Evolutionary conservation across 208 protist species (phyloP), one percentile per base, ranked within the genome.

Genomic region (Endotrypanum monterogeii): DNA sequence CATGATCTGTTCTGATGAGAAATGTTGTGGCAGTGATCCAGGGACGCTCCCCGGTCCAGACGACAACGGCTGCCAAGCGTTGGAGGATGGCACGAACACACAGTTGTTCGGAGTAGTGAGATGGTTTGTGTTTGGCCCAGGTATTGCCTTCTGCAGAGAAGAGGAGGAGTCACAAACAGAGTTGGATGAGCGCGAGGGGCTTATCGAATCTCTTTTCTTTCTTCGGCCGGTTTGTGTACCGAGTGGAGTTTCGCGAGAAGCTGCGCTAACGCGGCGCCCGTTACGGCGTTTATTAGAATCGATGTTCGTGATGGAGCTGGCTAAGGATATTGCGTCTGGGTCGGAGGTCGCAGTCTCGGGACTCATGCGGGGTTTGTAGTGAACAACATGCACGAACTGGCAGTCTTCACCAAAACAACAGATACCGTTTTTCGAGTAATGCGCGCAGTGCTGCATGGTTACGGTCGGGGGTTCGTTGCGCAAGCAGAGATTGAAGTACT

Each of bases 371-470:
- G 82, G 70, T 18, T 80, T 78, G 79, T 91, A 88, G 68, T 90
- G 85, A 48, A 89, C 71, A 1, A 91, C 89, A 60, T 93, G 89
- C 32, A 93, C 86, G 67, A 93, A 93, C 66, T 90, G 83, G 68
- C 89, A 93, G 68, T 88, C 83, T 58, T 85, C 78, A n/a, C 89
- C 89, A 73, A 93, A 93, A 71, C 89, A 93, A 73, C 89, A 93
- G 35, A 90, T 86, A n/a, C 89, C 89, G 70, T 93, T 93, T 60
- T 89, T 90, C 6, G 86, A 88, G 77, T 85, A 94, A 71, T 94
- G 88, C 5, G 87, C 85, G 61, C 87, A 94, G 84, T 94, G 89
- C 75, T 94, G 89, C 84, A 94, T 89, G 25, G 82, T 91, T 2
- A 94, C 79, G 8, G 76, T 73, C 18, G 85, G 72, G 41, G 82